phyloP scores from a whole-genome alignment of 768 basidiomycete genomes.

The Cystobasidium onofrii region DNA sequence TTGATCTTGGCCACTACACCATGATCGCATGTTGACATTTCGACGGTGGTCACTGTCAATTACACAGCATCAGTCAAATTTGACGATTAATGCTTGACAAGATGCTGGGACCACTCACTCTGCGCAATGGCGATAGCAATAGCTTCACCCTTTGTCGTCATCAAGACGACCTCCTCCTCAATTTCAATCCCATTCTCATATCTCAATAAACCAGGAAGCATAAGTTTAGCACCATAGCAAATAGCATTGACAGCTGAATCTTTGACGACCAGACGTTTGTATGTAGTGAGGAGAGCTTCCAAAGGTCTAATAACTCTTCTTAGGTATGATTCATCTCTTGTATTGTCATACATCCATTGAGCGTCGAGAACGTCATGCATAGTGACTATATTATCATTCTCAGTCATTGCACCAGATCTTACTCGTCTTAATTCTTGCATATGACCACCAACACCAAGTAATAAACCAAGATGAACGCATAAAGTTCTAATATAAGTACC shows the following conservation, averaged over 20 bases:
- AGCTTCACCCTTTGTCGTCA: slow-evolving; percentile 87
- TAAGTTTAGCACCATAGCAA: slow-evolving; percentile 98
- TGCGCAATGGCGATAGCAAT: slow-evolving; percentile 41
- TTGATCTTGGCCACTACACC: slow-evolving; percentile 99
- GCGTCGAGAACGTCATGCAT: slow-evolving; percentile 99
- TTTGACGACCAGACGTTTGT: slow-evolving; percentile 98
- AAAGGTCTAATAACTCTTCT: slow-evolving; percentile 88
- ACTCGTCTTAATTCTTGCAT: slow-evolving; percentile 98
- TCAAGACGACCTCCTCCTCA: slow-evolving; percentile 91
- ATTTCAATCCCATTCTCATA: slow-evolving; percentile 88
- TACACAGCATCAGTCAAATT: no score
- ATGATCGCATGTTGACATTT: slow-evolving; percentile 94
- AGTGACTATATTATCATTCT: slow-evolving; percentile 95
- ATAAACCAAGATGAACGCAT: slow-evolving; percentile 88
- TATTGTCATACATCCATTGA: slow-evolving; percentile 97
- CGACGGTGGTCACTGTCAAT: slow-evolving; percentile 87
- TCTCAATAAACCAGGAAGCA: slow-evolving; percentile 95
- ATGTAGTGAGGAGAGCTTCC: slow-evolving; percentile 85
- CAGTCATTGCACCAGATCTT: slow-evolving; percentile 88
- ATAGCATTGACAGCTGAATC: slow-evolving; percentile 98
- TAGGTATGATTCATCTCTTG: slow-evolving; percentile 91
- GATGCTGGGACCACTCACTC: slow-evolving; percentile 11
- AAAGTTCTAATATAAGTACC: slow-evolving; percentile 76
- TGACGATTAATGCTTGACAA: no score
- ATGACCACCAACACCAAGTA: slow-evolving; percentile 96